A percentile compares a stretch with the other conserved stretches of the same genome.
Evolutionary conservation across 2,329 filamentous ascomycete genomes (phyloP).

Genomic region (Epichloe bromicola): DNA sequence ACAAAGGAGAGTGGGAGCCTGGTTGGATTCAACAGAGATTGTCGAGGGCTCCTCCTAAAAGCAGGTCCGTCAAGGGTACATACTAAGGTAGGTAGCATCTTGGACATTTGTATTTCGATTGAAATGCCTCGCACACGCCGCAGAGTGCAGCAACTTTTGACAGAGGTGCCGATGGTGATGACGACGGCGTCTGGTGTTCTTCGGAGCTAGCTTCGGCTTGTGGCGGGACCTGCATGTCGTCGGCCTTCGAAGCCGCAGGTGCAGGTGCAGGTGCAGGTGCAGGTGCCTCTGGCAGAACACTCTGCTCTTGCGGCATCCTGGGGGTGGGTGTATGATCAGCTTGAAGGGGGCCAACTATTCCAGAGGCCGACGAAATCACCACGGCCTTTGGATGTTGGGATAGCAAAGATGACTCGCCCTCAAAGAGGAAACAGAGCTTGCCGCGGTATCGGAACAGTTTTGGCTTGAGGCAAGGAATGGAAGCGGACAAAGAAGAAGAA

Average conservation of each 20-base stretch:
- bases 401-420: too few relatives aligned
- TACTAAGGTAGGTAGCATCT: conserved; percentile 46
- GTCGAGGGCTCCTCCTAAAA: too few relatives aligned
- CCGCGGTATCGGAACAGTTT: neutral
- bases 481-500: neutral
- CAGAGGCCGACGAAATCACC: too few relatives aligned
- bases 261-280: neutral
- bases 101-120: conserved; percentile 51
- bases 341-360: neutral
- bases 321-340: neutral
- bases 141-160: conserved; percentile 22
- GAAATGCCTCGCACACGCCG: conserved; percentile 36
- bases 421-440: neutral
- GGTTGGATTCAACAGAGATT: too few relatives aligned
- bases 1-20: too few relatives aligned
- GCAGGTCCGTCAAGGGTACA: conserved; percentile 14
- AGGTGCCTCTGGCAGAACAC: neutral
- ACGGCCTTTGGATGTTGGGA: too few relatives aligned
- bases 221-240: neutral
- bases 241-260: neutral
- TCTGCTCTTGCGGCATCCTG: conserved; percentile 3
- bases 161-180: neutral
- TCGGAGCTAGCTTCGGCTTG: neutral
- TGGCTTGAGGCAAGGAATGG: neutral
- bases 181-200: neutral